Evolutionary conservation across 441 rosid genomes (phyloP), one percentile per base, ranked within the genome.

Genomic region (Corymbia citriodora): DNA sequence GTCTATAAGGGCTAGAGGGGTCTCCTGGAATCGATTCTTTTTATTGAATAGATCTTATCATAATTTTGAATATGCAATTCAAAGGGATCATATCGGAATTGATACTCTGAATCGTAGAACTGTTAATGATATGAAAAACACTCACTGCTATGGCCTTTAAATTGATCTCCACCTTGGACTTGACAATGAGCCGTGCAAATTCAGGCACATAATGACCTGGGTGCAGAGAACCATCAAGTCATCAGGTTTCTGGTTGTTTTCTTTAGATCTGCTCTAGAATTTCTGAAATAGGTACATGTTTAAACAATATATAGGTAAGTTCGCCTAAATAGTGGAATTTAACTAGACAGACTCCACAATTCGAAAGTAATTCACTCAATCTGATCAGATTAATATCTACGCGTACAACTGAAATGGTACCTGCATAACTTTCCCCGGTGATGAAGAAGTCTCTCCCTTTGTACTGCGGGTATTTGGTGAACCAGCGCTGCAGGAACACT

Each of bases 361-460:
- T 14, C 29, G 15, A 74, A 74, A 74, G 40, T 4, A 12, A 40
- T 40, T 74, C 29, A 23, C n/a, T 74, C n/a, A 8, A 21, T 74
- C 50, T 1, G 10, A 74, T 74, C 83, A 0, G 25, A 40, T 11
- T 74, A 21, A 40, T 74, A 74, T 40, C 27, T 74, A 40, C 27
- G 12, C 7, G 52, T 12, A 74, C n/a, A 7, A 40, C 85, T 21
- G 29, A 36, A 74, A 40, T 52, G 29, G 49, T 74, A 89, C 90
- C 90, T 54, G 40, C 90, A 36, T 89, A 89, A 54, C 90, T 89
- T 89, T 89, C 87, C n/a, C 90, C 90, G 3, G 90, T 36, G 27
- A 89, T 74, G 87, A 89, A 89, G 87, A 89, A 89, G 68, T 89
- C 90, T 53, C 90, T 89, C 27, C 82, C 87, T 83, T 70, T 40